Evolutionary conservation across 179 eudicot species (phyloP).

Genomic region (Beta macrorhiza): DNA sequence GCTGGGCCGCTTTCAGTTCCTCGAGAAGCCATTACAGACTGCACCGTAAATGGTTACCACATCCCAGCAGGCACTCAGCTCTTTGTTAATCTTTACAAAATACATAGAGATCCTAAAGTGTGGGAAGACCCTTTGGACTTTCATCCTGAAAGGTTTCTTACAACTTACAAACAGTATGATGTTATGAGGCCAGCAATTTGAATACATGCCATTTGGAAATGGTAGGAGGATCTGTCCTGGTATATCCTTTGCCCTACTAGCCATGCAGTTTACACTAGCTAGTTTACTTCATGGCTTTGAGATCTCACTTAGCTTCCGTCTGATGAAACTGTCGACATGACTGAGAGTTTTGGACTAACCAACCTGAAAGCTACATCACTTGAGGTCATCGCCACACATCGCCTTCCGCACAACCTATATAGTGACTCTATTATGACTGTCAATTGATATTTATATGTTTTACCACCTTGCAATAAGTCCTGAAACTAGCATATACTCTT

Average conservation of each 20-base stretch:
- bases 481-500: no score
- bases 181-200: not conserved
- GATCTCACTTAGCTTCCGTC: not conserved
- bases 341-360: not conserved
- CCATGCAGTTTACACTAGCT: constrained; percentile 2
- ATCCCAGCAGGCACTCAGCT: constrained; percentile 20
- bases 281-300: constrained; percentile 13
- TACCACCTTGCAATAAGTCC: not conserved
- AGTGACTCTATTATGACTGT: not conserved
- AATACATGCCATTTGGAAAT: not conserved
- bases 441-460: not conserved
- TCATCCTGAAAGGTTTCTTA: not conserved
- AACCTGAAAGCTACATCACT: constrained; percentile 10
- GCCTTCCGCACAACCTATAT: constrained; percentile 18
- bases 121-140: constrained; percentile 10
- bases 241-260: not conserved
- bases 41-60: constrained; percentile 24
- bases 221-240: constrained; percentile 15
- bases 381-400: constrained; percentile 17
- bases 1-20: constrained; percentile 5
- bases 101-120: constrained; percentile 11
- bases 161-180: constrained; percentile 7
- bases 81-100: constrained; percentile 21
- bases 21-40: constrained; percentile 22
- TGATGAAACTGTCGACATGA: constrained; percentile 20